phyloP scores from a whole-genome alignment of 2,329 filamentous ascomycete genomes.

The Chaetomiaceae sp. region DNA sequence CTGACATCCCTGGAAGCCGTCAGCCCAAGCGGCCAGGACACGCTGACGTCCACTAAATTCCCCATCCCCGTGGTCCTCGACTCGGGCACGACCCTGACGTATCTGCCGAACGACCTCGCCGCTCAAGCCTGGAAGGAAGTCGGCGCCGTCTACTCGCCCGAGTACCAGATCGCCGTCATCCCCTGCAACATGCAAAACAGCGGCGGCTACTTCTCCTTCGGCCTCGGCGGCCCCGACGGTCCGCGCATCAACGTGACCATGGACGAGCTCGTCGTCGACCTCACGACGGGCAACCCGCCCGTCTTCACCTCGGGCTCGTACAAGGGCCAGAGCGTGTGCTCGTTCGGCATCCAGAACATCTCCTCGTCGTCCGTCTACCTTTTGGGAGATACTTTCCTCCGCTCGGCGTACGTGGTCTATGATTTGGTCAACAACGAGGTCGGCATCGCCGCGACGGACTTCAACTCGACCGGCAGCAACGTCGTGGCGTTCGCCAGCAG shows the following conservation, averaged over 20 bases:
- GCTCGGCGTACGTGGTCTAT: slow-evolving; percentile 58
- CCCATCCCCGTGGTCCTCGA: slow-evolving; percentile 64
- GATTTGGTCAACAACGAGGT: slow-evolving; percentile 56
- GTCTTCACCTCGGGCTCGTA: slow-evolving; percentile 40
- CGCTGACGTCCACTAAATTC: slow-evolving; percentile 38
- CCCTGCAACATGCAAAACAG: slow-evolving; percentile 46
- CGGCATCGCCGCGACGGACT: slow-evolving; percentile 50
- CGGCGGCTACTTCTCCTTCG: slow-evolving; percentile 50
- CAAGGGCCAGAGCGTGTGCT: slow-evolving; percentile 44
- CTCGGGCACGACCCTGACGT: slow-evolving; percentile 69
- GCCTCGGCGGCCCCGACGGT: slow-evolving; percentile 45
- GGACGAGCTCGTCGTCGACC: slow-evolving; percentile 52
- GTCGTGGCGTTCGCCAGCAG: slow-evolving; percentile 47
- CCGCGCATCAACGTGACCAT: slow-evolving; percentile 49
- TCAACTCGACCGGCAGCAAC: slow-evolving; percentile 49
- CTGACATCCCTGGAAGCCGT: slow-evolving; percentile 45
- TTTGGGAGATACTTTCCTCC: slow-evolving; percentile 55
- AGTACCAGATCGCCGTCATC: slow-evolving; percentile 40
- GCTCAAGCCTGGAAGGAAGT: slow-evolving; percentile 50
- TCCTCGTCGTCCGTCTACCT: slow-evolving; percentile 40
- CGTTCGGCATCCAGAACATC: slow-evolving; percentile 54
- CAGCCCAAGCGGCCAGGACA: slow-evolving; percentile 48
- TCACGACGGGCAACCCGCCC: slow-evolving; percentile 34
- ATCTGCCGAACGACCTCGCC: slow-evolving; percentile 60
- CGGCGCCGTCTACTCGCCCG: slow-evolving; percentile 44